Conservation (phyloP, 1,284 basidiomycete genomes). For the Moniliella sp. region DNA sequence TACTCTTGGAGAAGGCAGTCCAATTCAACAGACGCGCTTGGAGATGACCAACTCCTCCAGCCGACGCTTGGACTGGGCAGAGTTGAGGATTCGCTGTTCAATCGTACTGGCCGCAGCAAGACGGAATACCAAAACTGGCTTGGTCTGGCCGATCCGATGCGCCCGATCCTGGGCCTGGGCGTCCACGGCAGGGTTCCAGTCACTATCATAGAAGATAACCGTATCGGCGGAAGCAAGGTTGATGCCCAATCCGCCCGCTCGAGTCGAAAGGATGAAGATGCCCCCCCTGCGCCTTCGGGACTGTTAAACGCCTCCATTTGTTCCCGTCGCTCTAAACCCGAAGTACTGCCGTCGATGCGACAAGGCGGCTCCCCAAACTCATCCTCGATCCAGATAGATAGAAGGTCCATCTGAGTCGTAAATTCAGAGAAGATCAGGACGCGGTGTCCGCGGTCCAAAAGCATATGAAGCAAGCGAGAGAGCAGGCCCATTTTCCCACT, state of each 20-base stretch:
- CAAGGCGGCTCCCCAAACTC: slow-evolving; percentile 61
- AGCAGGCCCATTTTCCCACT: slow-evolving; percentile 94
- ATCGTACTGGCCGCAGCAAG: slow-evolving; percentile 54
- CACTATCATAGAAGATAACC: slow-evolving; percentile 53
- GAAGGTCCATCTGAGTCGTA: slow-evolving; percentile 81
- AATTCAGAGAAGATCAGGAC: slow-evolving; percentile 60
- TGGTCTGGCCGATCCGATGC: slow-evolving; percentile 80
- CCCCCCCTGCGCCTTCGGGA: slow-evolving; percentile 42
- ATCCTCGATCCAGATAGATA: slow-evolving; percentile 39
- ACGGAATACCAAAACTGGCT: slow-evolving; percentile 46
- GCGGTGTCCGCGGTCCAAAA: slow-evolving; percentile 66
- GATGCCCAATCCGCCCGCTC: slow-evolving; percentile 65
- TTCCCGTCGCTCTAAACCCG: slow-evolving; percentile 53
- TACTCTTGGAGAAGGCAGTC: too few relatives aligned
- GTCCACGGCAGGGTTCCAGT: slow-evolving; percentile 84
- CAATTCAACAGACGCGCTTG: slow-evolving; percentile 46
- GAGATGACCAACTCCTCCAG: slow-evolving; percentile 83
- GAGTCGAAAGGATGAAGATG: slow-evolving; percentile 72
- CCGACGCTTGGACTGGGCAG: slow-evolving; percentile 64
- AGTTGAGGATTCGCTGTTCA: slow-evolving; percentile 72
- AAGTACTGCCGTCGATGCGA: slow-evolving; percentile 68
- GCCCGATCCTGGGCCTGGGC: slow-evolving; percentile 84
- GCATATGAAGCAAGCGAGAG: slow-evolving; percentile 59
- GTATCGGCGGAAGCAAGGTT: slow-evolving; percentile 72
- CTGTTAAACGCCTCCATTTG: slow-evolving; percentile 70